Percentiles rank a stretch among this genome's conserved stretches.
These are phyloP conservation scores for Chrysoporthe puriensis DNA, from an alignment of 2,329 filamentous ascomycete species.

Conservation along the genomic window DNA sequence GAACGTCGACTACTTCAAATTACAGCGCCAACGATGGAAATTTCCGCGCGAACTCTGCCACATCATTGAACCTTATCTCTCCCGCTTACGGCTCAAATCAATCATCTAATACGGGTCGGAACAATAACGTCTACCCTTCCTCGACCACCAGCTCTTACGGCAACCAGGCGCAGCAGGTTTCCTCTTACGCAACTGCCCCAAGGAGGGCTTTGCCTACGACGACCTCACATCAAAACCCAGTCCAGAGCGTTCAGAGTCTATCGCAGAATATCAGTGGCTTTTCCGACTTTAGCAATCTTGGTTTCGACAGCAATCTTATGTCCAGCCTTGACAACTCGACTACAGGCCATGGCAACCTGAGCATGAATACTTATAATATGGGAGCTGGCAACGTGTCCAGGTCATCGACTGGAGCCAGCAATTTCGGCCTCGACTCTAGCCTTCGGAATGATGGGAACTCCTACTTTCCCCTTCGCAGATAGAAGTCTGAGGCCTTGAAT, in stretches of 20 bases:
- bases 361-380: conserved; percentile 36
- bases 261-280: conserved; percentile 32
- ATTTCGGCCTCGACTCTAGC: conserved; percentile 36
- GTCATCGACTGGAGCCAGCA: conserved; percentile 32
- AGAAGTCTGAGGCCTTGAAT: not conserved
- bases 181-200: conserved; percentile 21
- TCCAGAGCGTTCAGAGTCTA: conserved; percentile 28
- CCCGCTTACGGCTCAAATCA: conserved; percentile 31
- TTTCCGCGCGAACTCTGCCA: conserved; percentile 32
- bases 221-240: conserved; percentile 22
- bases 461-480: conserved; percentile 33
- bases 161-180: conserved; percentile 23
- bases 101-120: conserved; percentile 20
- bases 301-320: conserved; percentile 34
- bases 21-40: conserved; percentile 32
- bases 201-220: conserved; percentile 25
- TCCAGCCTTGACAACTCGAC: conserved; percentile 34
- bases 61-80: conserved; percentile 28
- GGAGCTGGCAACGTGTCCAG: conserved; percentile 33
- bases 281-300: conserved; percentile 32
- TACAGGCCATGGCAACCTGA: conserved; percentile 32
- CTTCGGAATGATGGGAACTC: conserved; percentile 27
- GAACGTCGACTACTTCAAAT: conserved; percentile 30
- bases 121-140: conserved; percentile 21
- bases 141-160: conserved; percentile 22